Evolutionary conservation across 352 stramenopile genomes (phyloP).

Genomic region (Pythium grandisporangium): DNA sequence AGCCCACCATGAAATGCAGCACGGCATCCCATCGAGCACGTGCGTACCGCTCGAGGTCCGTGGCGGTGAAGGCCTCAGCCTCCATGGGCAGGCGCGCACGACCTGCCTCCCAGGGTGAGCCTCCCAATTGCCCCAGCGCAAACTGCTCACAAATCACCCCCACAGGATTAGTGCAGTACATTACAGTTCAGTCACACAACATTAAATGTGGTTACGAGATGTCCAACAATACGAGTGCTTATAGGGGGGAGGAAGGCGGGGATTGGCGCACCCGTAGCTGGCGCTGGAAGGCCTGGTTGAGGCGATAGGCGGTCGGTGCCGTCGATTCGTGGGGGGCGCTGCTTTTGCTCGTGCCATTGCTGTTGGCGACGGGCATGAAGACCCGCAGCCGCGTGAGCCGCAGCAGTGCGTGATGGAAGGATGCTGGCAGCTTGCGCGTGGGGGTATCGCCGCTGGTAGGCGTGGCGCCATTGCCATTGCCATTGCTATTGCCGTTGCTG

Average conservation of each 20-base stretch:
- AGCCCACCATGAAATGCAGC: constrained; percentile 38
- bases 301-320: constrained; percentile 29
- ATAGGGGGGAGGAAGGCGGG: background rate
- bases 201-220: too few relatives aligned
- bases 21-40: constrained; percentile 24
- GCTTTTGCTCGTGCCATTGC: too few relatives aligned
- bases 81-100: constrained; percentile 8
- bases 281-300: constrained; percentile 45
- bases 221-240: background rate
- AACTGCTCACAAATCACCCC: constrained; percentile 27
- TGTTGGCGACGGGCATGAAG: constrained; percentile 26
- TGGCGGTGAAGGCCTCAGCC: constrained; percentile 8
- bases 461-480: too few relatives aligned
- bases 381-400: constrained; percentile 51
- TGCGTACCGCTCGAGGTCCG: constrained; percentile 24
- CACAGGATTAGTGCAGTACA: too few relatives aligned
- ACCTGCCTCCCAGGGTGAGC: constrained; percentile 64
- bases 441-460: constrained; percentile 5
- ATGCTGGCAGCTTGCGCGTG: constrained; percentile 24
- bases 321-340: too few relatives aligned
- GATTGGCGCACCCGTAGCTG: constrained; percentile 36
- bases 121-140: constrained; percentile 57
- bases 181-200: too few relatives aligned
- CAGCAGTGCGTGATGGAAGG: constrained; percentile 41
- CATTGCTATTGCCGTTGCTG: too few relatives aligned